These are phyloP conservation scores for Pilasporangium apinafurcum DNA, from an alignment of 352 stramenopile genomes.

Conservation along the genomic window DNA sequence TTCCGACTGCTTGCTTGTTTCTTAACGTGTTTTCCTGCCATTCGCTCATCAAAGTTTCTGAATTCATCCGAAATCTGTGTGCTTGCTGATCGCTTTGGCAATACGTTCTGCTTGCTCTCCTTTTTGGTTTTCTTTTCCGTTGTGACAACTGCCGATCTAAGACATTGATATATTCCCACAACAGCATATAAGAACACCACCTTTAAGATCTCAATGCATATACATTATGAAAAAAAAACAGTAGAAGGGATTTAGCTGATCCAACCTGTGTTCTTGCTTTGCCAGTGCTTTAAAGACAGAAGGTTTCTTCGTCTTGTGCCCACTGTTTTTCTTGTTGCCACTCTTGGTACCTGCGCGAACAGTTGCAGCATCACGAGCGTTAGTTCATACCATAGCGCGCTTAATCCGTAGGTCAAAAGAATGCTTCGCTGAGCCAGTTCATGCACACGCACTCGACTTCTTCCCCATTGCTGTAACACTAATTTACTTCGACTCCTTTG, in stretches of 20 bases:
- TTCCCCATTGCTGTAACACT: conserved; percentile 41
- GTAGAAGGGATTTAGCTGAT: too few relatives aligned
- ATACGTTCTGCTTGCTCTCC: conserved; percentile 12
- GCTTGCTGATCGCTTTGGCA: too few relatives aligned
- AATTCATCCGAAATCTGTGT: conserved; percentile 43
- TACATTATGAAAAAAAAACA: not conserved
- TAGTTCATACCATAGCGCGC: not conserved
- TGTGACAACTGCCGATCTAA: conserved; percentile 25
- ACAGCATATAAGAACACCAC: too few relatives aligned
- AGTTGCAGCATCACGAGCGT: not conserved
- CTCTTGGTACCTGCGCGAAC: conserved; percentile 6
- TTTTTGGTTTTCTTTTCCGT: conserved; percentile 28
- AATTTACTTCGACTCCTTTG: too few relatives aligned
- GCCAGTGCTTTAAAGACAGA: conserved; percentile 63
- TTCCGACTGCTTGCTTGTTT: conserved; percentile 12
- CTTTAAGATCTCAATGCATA: not conserved
- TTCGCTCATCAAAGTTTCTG: conserved; percentile 75
- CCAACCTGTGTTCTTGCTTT: conserved; percentile 54
- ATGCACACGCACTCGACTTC: conserved; percentile 16
- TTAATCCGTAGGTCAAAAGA: not conserved
- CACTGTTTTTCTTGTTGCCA: conserved; percentile 13
- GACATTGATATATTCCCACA: not conserved
- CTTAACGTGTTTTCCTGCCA: conserved; percentile 27
- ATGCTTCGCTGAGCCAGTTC: not conserved
- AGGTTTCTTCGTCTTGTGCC: conserved; percentile 45